A percentile compares a stretch with the other conserved stretches of the same genome.
Conservation (phyloP, 2,329 filamentous ascomycete genomes). For the Dothiorella sarmentorum region DNA sequence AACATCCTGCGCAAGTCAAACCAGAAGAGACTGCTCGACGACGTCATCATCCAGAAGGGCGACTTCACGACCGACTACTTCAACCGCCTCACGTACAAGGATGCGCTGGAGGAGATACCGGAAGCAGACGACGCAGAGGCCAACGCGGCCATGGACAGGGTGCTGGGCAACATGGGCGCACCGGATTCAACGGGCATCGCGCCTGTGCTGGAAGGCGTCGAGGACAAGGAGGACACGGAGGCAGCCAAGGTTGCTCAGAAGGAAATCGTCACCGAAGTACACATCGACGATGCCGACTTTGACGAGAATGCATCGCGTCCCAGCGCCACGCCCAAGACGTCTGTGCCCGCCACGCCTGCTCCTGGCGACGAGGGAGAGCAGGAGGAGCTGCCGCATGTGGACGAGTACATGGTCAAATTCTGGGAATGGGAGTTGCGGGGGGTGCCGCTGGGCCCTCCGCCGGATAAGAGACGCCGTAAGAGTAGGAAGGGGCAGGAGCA, state of each 20-base stretch:
- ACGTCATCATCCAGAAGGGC: conserved; percentile 97
- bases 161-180: conserved; percentile 54
- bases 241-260: conserved; percentile 85
- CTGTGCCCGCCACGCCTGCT: conserved; percentile 14
- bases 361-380: neutral
- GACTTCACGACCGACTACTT: conserved; percentile 98
- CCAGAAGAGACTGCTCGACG: conserved; percentile 96
- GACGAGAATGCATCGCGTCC: conserved; percentile 29
- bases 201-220: conserved; percentile 78
- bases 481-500: conserved; percentile 15
- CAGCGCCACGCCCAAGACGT: conserved; percentile 23
- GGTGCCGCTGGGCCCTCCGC: conserved; percentile 13
- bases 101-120: conserved; percentile 57
- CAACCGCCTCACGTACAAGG: conserved; percentile 68
- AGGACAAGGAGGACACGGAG: conserved; percentile 86
- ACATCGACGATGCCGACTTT: conserved; percentile 44
- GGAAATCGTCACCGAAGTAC: conserved; percentile 65
- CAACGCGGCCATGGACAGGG: conserved; percentile 78
- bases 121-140: conserved; percentile 44
- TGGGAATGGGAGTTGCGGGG: conserved; percentile 18
- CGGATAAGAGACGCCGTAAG: conserved; percentile 15
- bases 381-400: conserved; percentile 9
- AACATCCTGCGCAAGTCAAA: conserved; percentile 96
- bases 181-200: conserved; percentile 60
- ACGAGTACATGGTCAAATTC: conserved; percentile 17